These are phyloP conservation scores for Neurospora sp. DNA, from an alignment of 2,329 filamentous ascomycete species.

Conservation along the genomic window DNA sequence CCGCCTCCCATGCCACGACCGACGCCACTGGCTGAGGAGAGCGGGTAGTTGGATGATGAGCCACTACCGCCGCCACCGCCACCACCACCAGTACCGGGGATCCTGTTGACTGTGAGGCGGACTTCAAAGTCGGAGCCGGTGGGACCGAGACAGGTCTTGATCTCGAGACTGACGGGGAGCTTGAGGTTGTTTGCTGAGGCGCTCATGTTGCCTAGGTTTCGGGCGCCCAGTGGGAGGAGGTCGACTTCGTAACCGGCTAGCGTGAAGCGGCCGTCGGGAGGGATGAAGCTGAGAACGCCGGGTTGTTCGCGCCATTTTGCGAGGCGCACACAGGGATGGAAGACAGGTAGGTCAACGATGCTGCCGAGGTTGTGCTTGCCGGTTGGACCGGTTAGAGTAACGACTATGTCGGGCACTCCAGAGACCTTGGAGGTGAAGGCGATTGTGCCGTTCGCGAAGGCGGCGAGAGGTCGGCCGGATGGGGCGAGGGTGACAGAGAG, in stretches of 20 bases:
- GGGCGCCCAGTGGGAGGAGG: slow-evolving; percentile 60
- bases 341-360: slow-evolving; percentile 80
- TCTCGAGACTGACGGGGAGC: slow-evolving; percentile 70
- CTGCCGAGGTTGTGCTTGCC: slow-evolving; percentile 66
- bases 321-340: slow-evolving; percentile 88
- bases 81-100: slow-evolving; percentile 35
- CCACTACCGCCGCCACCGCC: slow-evolving; percentile 26
- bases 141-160: slow-evolving; percentile 68
- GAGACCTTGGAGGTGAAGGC: slow-evolving; percentile 94
- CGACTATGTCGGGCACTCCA: slow-evolving; percentile 79
- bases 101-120: slow-evolving; percentile 58
- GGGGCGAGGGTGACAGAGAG: slow-evolving; percentile 81
- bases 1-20: slow-evolving; percentile 35
- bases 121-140: slow-evolving; percentile 83
- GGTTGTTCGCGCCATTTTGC: slow-evolving; percentile 83
- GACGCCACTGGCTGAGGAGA: slow-evolving; percentile 14
- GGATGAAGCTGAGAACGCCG: slow-evolving; percentile 89
- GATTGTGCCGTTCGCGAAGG: slow-evolving; percentile 83
- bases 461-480: slow-evolving; percentile 76
- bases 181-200: slow-evolving; percentile 52
- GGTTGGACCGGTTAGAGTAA: slow-evolving; percentile 70
- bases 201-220: slow-evolving; percentile 43
- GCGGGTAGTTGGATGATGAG: neutral
- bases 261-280: slow-evolving; percentile 88
- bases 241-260: slow-evolving; percentile 92